phyloP scores from a whole-genome alignment of 1,284 basidiomycete species.

The Boletellus sp. region DNA sequence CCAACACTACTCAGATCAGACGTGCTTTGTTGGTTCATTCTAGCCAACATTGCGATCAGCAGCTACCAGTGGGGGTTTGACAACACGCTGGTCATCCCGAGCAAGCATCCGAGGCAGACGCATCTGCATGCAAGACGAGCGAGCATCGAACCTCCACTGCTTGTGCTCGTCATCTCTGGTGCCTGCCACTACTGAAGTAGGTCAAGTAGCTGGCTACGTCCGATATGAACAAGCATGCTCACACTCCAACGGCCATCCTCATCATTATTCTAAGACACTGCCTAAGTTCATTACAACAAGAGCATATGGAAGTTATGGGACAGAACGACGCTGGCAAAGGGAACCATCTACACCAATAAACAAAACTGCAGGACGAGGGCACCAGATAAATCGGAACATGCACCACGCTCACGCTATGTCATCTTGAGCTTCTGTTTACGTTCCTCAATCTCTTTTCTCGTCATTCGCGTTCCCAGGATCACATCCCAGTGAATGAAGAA shows the following conservation, averaged over 20 bases:
- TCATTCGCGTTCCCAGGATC: slow-evolving; percentile 80
- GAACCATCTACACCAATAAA: slow-evolving; percentile 1
- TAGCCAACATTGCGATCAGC: too few species aligned
- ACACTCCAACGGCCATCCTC: background rate
- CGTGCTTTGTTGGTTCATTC: too few species aligned
- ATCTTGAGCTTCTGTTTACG: slow-evolving; percentile 36
- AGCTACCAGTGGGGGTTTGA: too few species aligned
- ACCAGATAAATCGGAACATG: background rate
- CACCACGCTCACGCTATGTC: slow-evolving; percentile 8
- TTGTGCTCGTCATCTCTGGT: too few species aligned
- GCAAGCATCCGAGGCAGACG: too few species aligned
- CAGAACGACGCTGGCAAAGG: background rate
- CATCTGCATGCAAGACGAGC: too few species aligned
- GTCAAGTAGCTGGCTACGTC: too few species aligned
- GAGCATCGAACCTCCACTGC: too few species aligned
- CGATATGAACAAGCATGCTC: too few species aligned
- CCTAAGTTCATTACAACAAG: slow-evolving; percentile 24
- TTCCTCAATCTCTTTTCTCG: slow-evolving; percentile 59
- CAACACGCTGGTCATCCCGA: too few species aligned
- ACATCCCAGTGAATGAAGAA: slow-evolving; percentile 90
- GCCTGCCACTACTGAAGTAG: too few species aligned
- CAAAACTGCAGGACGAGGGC: background rate
- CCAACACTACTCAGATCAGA: too few species aligned
- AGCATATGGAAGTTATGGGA: slow-evolving; percentile 5
- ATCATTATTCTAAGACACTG: slow-evolving; percentile 15